phyloP scores from a whole-genome alignment of 1,284 basidiomycete genomes.

The Ustilago loliicola region DNA sequence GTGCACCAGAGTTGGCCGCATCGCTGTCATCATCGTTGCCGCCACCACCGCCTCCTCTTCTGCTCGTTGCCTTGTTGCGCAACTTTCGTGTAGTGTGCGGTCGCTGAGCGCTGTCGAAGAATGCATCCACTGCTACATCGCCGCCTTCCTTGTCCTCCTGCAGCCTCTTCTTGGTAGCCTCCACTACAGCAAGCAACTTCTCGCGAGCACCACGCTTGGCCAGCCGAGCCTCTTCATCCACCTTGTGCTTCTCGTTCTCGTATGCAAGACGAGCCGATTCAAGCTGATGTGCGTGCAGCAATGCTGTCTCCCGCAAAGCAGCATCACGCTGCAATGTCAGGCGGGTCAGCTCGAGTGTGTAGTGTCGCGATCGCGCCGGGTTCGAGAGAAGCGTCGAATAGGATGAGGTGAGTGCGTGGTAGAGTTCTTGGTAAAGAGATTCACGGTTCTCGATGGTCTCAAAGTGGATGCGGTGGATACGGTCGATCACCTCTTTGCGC shows the following conservation, averaged over 20 bases:
- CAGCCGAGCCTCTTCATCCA: constrained; percentile 65
- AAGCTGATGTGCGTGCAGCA: constrained; percentile 65
- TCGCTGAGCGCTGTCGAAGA: constrained; percentile 61
- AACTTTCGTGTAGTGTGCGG: constrained; percentile 69
- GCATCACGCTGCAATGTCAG: constrained; percentile 62
- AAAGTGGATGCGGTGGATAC: constrained; percentile 67
- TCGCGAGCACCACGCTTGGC: constrained; percentile 65
- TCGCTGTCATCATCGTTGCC: constrained; percentile 44
- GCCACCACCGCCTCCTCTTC: constrained; percentile 22
- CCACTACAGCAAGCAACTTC: constrained; percentile 64
- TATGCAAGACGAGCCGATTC: constrained; percentile 60
- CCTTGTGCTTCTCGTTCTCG: constrained; percentile 60
- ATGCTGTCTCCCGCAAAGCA: constrained; percentile 55
- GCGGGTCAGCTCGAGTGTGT: constrained; percentile 60
- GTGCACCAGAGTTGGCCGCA: constrained; percentile 16
- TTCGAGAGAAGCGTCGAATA: constrained; percentile 63
- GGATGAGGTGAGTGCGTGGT: constrained; percentile 57
- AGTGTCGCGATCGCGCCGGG: constrained; percentile 60
- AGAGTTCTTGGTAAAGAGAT: constrained; percentile 63
- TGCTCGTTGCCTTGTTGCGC: constrained; percentile 63
- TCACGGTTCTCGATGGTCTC: constrained; percentile 68
- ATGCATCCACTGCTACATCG: constrained; percentile 62
- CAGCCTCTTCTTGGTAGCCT: constrained; percentile 64
- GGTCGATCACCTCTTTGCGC: constrained; percentile 68
- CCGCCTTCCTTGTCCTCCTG: constrained; percentile 68